Percentiles rank a stretch among this genome's conserved stretches.
Evolutionary conservation across 2,329 filamentous ascomycete species (phyloP).

Genomic region (Penicillium sp.): DNA sequence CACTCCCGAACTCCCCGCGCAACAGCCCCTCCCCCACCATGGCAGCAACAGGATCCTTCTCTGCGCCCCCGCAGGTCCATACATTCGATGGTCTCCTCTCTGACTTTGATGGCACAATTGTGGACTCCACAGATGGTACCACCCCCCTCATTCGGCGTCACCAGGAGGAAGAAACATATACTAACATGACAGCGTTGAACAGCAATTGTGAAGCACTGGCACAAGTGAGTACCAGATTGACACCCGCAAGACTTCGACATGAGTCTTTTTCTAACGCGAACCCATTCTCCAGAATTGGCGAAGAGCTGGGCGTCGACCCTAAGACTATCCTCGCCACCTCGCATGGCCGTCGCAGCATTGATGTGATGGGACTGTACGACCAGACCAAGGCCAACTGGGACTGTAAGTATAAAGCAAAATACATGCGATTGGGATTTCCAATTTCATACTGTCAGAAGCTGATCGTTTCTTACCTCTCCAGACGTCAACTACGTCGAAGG

Average conservation of each 20-base stretch:
- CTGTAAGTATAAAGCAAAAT: slow-evolving; percentile 60
- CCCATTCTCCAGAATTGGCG: slow-evolving; percentile 51
- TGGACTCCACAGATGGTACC: slow-evolving; percentile 49
- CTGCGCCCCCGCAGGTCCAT: slow-evolving; percentile 40
- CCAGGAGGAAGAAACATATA: slow-evolving; percentile 44
- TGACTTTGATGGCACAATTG: slow-evolving; percentile 51
- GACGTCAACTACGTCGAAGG: slow-evolving; percentile 80
- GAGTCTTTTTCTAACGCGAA: neutral
- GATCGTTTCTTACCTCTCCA: slow-evolving; percentile 38
- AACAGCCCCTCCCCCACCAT: slow-evolving; percentile 28
- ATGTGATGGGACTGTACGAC: slow-evolving; percentile 75
- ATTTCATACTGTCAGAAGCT: neutral
- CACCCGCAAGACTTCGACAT: neutral
- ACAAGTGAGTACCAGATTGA: slow-evolving; percentile 47
- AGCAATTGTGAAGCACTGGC: slow-evolving; percentile 68
- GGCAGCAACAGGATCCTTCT: slow-evolving; percentile 39
- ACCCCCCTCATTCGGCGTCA: neutral
- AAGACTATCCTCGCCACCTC: slow-evolving; percentile 83
- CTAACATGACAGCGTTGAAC: slow-evolving; percentile 50
- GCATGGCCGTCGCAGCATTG: slow-evolving; percentile 87
- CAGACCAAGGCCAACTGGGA: slow-evolving; percentile 90
- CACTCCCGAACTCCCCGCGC: slow-evolving; percentile 5
- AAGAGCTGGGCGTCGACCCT: slow-evolving; percentile 82
- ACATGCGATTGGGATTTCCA: neutral
- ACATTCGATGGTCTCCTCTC: slow-evolving; percentile 48